Percentiles rank a stretch among this genome's conserved stretches.
Evolutionary conservation across 2,329 filamentous ascomycete genomes (phyloP).

Genomic region (Parafenestella ontariensis): DNA sequence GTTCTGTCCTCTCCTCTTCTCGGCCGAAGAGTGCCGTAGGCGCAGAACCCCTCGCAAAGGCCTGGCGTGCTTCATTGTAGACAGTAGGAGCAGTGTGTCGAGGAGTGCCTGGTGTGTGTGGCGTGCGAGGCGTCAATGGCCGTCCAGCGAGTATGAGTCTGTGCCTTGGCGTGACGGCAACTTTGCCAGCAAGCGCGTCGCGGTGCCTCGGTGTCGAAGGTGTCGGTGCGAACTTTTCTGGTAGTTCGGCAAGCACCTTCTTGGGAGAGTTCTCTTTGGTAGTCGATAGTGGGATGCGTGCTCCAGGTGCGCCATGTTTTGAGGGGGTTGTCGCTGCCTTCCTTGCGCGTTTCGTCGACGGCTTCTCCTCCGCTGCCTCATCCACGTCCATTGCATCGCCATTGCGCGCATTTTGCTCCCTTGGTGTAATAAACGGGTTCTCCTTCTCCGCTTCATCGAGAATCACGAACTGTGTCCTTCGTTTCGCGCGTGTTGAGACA

Average conservation of each 20-base stretch:
- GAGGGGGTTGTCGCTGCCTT: constrained; percentile 49
- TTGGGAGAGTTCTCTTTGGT: constrained; percentile 57
- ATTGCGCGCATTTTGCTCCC: constrained; percentile 44
- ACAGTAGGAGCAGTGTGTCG: constrained; percentile 71
- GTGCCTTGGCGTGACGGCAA: constrained; percentile 82
- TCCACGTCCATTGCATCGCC: constrained; percentile 56
- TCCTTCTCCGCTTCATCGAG: constrained; percentile 72
- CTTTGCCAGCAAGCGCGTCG: constrained; percentile 74
- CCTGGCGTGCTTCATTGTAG: constrained; percentile 84
- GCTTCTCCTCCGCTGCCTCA: constrained; percentile 42
- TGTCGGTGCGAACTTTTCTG: constrained; percentile 55
- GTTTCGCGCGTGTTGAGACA: constrained; percentile 50
- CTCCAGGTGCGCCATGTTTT: constrained; percentile 56
- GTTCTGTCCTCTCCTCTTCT: constrained; percentile 70
- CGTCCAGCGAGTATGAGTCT: constrained; percentile 79
- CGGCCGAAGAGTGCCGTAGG: constrained; percentile 80
- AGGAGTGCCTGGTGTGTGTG: constrained; percentile 75
- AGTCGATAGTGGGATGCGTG: constrained; percentile 53
- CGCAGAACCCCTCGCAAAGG: constrained; percentile 81
- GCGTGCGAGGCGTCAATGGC: constrained; percentile 78
- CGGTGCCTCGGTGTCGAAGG: constrained; percentile 79
- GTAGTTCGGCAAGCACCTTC: constrained; percentile 57
- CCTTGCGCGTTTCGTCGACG: constrained; percentile 45
- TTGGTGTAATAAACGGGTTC: constrained; percentile 61
- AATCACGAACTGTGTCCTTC: constrained; percentile 54